Base-by-base conservation (phyloP, 1,284 basidiomycete species). In the Fistulina hepatica region DNA sequence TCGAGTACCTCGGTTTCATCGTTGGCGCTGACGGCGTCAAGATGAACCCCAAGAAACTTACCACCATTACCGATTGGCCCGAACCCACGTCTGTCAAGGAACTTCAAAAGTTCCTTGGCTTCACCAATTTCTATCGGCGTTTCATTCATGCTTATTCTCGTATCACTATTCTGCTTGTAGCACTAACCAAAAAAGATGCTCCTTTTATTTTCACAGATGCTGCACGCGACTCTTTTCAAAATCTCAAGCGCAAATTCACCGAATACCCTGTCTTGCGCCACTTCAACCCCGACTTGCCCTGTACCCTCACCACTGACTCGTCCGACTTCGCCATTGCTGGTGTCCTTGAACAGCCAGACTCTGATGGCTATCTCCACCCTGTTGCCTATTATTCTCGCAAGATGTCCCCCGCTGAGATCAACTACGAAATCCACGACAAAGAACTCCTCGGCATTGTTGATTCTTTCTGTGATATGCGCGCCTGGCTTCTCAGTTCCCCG, bases 1-100 rank as follows among this genome's bases (percentile, higher is more conserved):
- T 60, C 6, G 57, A 64, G 21, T 71, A 63, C 49, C 52, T 72
- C 0, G 64, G 68, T 5, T 59, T 55, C 39, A 48, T 64, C 34
- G 45, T 70, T 13, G 42, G 37, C 2, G 10, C 39, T 0, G 34
- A 53, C 2, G 59, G 62, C 2, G 37, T 64, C 13, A 30, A 34
- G 1, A 66, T 68, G 63, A 52, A 62, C 34, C 44, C 49, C 0
- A 43, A 41, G 5, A 69, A 69, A 44, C 41, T 69, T 6, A 19
- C 52, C 2, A 49, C 53, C 1, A 55, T 71, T 26, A 15, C 32
- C 1, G 39, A 52, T 5, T 72, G 67, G 67, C 60, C 58, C 0
- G 21, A 20, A 1, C 67, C 65, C 1, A 43, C 28, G 1, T 40
- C 37, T 6, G 38, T 45, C 10, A 43, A 40, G 20, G 41, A 43